Percentiles rank a stretch among this genome's conserved stretches.
phyloP scores from a whole-genome alignment of 2,329 filamentous ascomycete species.

The Epichloe glyceriae region DNA sequence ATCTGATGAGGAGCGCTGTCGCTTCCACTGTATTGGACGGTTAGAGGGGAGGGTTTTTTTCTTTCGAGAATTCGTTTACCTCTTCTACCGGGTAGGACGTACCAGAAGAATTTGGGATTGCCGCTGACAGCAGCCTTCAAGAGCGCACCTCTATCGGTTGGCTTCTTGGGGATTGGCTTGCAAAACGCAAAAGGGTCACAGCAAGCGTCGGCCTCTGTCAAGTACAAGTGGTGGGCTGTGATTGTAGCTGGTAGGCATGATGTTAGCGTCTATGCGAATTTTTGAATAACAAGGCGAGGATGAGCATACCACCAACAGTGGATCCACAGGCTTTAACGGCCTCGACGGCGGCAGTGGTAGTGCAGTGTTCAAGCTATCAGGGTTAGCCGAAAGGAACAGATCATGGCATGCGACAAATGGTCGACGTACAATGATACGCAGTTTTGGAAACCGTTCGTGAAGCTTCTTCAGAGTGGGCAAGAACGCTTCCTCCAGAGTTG shows the following conservation, averaged over 20 bases:
- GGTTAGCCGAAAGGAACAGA: not conserved
- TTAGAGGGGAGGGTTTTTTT: too few species aligned
- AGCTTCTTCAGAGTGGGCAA: conserved; percentile 66
- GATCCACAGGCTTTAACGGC: conserved; percentile 66
- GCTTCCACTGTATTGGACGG: conserved; percentile 27
- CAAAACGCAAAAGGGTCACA: conserved; percentile 53
- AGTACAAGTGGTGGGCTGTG: conserved; percentile 73
- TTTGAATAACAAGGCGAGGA: not conserved
- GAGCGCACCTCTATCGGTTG: conserved; percentile 59
- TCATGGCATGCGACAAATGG: not conserved
- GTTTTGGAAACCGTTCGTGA: conserved; percentile 59
- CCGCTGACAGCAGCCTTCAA: conserved; percentile 49
- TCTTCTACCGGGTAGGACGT: conserved; percentile 16
- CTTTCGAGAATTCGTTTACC: not conserved
- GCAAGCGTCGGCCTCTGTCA: conserved; percentile 59
- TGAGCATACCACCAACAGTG: conserved; percentile 46
- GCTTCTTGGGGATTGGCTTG: conserved; percentile 66
- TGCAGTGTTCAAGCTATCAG: conserved; percentile 62
- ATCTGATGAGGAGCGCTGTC: conserved; percentile 54
- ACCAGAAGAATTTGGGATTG: conserved; percentile 52
- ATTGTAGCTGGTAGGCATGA: conserved; percentile 38
- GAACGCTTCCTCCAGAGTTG: conserved; percentile 45
- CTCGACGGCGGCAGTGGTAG: conserved; percentile 66
- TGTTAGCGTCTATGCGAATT: not conserved
- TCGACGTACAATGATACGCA: conserved; percentile 36